Evolutionary conservation across 139 green algal genomes (phyloP).

Genomic region (Cymbomonas tetramitiformis): DNA sequence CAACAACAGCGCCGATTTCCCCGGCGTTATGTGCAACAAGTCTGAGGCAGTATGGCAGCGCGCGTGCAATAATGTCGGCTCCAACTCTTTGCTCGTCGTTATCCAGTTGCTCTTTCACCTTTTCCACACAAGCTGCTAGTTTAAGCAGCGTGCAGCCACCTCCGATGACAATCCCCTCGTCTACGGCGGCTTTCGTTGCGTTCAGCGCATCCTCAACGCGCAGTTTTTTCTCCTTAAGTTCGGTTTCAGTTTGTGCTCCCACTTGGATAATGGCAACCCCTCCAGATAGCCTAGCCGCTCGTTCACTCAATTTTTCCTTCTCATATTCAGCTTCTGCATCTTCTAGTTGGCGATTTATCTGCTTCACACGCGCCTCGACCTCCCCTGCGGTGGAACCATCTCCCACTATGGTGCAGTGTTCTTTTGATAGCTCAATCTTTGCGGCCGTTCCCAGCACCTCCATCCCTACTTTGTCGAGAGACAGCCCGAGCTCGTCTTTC

Average conservation of each 20-base stretch:
- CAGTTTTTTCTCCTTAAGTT: conserved; percentile 99
- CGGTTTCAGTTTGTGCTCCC: conserved; percentile 95
- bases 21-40: conserved; percentile 94
- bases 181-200: conserved; percentile 94
- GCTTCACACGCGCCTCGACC: conserved; percentile 76
- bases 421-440: conserved; percentile 82
- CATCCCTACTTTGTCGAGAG: conserved; percentile 77
- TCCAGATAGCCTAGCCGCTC: conserved; percentile 83
- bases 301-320: conserved; percentile 98
- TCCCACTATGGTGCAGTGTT: conserved; percentile 88
- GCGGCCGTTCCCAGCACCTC: conserved; percentile 77
- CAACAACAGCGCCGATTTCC: conserved; percentile 87
- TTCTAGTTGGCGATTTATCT: conserved; percentile 81
- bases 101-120: conserved; percentile 55
- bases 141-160: conserved; percentile 92
- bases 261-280: conserved; percentile 94
- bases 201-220: conserved; percentile 98
- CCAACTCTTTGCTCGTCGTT: conserved; percentile 92
- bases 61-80: conserved; percentile 88
- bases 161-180: conserved; percentile 97
- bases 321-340: conserved; percentile 76
- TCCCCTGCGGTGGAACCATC: conserved; percentile 63
- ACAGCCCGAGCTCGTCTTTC: conserved; percentile 90
- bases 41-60: conserved; percentile 65
- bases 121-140: conserved; percentile 65